Evolutionary conservation across 73 alveolate genomes (phyloP).

Genomic region (Paraurostyla sp.): DNA sequence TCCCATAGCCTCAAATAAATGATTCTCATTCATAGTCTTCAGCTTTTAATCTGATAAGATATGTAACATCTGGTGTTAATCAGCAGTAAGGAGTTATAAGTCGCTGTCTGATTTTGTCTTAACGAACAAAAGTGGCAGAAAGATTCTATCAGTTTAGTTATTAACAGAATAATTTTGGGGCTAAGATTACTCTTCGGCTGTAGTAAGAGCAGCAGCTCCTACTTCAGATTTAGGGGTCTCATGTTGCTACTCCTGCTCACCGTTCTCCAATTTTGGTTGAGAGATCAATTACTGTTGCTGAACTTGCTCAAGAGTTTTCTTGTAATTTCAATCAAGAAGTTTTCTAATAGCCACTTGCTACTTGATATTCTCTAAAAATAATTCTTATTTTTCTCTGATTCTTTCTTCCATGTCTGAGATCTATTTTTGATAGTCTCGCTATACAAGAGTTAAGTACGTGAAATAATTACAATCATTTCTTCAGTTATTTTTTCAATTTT

Average conservation of each 20-base stretch:
- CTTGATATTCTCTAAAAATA: conserved; percentile 5
- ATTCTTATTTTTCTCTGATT: neutral
- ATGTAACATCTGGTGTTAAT: neutral
- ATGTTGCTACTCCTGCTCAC: neutral
- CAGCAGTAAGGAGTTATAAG: neutral
- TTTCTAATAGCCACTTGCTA: neutral
- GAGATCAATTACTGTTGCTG: neutral
- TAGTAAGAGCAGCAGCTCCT: conserved; percentile 3
- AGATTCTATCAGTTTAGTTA: neutral
- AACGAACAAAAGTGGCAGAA: neutral
- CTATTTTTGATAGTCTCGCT: neutral
- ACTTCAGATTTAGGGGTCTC: conserved; percentile 12
- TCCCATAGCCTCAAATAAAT: conserved; percentile 16
- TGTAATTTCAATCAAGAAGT: neutral
- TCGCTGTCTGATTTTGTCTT: neutral
- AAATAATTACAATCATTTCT: neutral
- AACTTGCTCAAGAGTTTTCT: neutral
- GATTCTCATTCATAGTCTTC: conserved; percentile 20
- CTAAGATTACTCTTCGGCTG: conserved; percentile 21
- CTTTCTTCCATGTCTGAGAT: neutral
- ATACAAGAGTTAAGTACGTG: neutral
- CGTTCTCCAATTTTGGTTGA: neutral
- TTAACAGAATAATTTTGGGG: neutral
- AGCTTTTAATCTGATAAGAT: neutral
- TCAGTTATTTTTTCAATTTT: neutral